Percentiles rank a stretch among this genome's conserved stretches.
Evolutionary conservation across 139 green algal genomes (phyloP).

Genomic region (Chlorella sp.): DNA sequence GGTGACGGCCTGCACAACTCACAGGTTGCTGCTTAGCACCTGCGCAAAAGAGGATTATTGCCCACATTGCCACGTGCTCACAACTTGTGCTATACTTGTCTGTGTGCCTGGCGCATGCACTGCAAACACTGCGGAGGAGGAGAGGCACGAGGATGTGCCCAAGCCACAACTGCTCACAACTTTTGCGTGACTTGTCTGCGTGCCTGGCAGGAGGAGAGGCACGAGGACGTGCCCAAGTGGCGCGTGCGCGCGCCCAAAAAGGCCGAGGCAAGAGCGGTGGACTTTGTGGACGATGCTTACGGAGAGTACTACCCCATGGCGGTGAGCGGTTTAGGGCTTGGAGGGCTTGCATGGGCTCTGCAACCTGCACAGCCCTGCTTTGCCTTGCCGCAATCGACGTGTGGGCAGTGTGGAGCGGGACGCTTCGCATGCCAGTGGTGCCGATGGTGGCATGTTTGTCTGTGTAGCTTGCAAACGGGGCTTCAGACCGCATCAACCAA

Average conservation of each 20-base stretch:
- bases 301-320: conserved; percentile 49
- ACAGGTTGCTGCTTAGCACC: no score
- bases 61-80: no score
- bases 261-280: conserved; percentile 17
- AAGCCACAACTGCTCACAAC: no score
- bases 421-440: background rate
- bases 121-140: no score
- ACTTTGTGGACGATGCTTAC: conserved; percentile 51
- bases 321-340: conserved; percentile 6
- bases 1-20: no score
- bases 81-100: no score
- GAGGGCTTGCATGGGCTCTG: background rate
- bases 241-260: conserved; percentile 7
- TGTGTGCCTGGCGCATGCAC: no score
- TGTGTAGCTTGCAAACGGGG: background rate
- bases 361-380: no score
- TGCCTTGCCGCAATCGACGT: background rate
- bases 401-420: background rate
- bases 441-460: background rate
- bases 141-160: conserved; percentile 7
- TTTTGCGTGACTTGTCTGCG: no score
- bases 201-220: no score
- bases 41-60: no score
- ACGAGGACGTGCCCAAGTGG: conserved; percentile 23
- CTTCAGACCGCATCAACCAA: no score